Evolutionary conservation across 2,329 filamentous ascomycete genomes (phyloP).

Genomic region (Pestalotiopsis sp.): DNA sequence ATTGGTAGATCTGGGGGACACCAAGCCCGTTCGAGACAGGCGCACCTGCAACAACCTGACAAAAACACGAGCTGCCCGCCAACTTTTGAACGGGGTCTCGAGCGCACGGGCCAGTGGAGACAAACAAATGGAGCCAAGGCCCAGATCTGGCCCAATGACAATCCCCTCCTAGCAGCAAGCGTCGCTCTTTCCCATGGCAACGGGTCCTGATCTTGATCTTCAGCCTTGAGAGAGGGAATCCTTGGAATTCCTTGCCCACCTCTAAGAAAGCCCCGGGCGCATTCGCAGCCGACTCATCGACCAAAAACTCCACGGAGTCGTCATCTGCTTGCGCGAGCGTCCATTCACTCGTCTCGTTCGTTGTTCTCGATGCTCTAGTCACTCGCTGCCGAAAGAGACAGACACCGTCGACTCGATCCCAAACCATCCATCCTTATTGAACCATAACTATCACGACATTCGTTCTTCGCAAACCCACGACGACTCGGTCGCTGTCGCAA

Average conservation of each 20-base stretch:
- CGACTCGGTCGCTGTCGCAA: neutral
- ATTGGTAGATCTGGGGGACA: neutral
- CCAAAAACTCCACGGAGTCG: neutral
- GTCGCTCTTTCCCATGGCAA: constrained; percentile 9
- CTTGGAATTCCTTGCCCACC: neutral
- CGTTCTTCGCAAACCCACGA: neutral
- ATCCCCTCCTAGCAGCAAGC: neutral
- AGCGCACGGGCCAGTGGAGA: neutral
- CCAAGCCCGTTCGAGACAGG: neutral
- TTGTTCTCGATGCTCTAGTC: constrained; percentile 5
- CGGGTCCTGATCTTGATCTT: constrained; percentile 6
- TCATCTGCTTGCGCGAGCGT: neutral
- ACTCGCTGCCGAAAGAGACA: constrained; percentile 2
- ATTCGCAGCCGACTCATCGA: neutral
- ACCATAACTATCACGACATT: constrained; percentile 7
- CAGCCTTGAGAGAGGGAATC: neutral
- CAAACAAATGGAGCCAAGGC: neutral
- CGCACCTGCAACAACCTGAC: neutral
- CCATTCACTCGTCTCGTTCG: neutral
- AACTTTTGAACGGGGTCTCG: neutral
- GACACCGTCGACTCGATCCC: neutral
- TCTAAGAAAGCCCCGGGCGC: neutral
- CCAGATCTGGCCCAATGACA: neutral
- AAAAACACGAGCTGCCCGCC: neutral
- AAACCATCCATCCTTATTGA: constrained; percentile 1